Conservation (phyloP, 805 yeast genomes). For the Trichomonascus vanleenenianus region DNA sequence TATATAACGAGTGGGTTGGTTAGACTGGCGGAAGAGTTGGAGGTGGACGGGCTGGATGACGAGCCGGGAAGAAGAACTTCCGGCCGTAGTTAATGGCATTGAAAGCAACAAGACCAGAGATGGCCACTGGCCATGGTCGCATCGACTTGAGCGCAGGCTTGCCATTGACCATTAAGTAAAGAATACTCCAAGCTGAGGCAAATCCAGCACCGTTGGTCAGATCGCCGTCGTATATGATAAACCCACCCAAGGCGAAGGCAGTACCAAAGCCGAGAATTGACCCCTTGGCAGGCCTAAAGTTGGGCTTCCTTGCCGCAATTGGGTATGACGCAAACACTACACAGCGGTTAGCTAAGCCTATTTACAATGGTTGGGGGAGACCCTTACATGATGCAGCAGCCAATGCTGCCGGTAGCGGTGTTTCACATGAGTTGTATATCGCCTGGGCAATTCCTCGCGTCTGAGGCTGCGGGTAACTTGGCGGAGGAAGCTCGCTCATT, state of each 20-base stretch:
- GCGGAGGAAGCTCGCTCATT: too few species aligned
- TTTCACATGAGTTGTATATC: slow-evolving; percentile 11
- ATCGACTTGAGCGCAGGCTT: slow-evolving; percentile 35
- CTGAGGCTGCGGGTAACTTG: too few species aligned
- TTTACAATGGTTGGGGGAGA: neutral
- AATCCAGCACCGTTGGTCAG: slow-evolving; percentile 74
- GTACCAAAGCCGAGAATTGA: slow-evolving; percentile 20
- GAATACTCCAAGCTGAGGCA: slow-evolving; percentile 62
- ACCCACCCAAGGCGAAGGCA: slow-evolving; percentile 26
- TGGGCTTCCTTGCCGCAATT: slow-evolving; percentile 3
- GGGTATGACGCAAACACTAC: slow-evolving; percentile 16
- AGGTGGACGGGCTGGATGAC: neutral
- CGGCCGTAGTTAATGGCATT: slow-evolving; percentile 65
- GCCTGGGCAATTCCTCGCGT: neutral
- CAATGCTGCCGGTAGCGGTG: slow-evolving; percentile 20
- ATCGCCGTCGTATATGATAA: slow-evolving; percentile 69
- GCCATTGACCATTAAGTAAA: slow-evolving; percentile 68
- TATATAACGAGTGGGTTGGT: neutral
- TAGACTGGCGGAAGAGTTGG: neutral
- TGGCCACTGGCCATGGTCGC: slow-evolving; percentile 46
- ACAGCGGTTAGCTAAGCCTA: neutral
- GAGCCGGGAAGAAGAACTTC: slow-evolving; percentile 46
- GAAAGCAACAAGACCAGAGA: slow-evolving; percentile 50
- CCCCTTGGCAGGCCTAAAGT: slow-evolving; percentile 14
- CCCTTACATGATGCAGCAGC: slow-evolving; percentile 18